Base-by-base conservation (phyloP, 352 stramenopile species). In the Globisporangium spiculum region DNA sequence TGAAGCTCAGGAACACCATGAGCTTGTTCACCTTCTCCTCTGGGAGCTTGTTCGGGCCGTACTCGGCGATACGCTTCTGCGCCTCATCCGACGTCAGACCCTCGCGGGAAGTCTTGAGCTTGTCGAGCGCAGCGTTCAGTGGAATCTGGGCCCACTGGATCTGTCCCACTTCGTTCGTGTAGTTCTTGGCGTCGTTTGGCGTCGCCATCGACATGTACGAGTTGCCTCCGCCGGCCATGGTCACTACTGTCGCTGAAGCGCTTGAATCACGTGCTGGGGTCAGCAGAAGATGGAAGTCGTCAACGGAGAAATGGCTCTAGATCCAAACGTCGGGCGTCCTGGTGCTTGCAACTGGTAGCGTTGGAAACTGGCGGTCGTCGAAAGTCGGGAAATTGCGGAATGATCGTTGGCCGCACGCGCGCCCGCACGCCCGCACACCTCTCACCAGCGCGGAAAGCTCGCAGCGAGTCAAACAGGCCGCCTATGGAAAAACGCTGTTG, bases 11-110 rank as follows among this genome's bases (percentile, higher is more conserved):
- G 67, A 95, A 95, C 26, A 91, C 70, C 71, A 82, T 84, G 55
- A 92, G 68, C 77, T 92, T 90, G 80, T 92, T 92, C 6, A 89
- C 69, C 74, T 89, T 85, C 66, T 88, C 79, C 64, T 92, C 83
- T 14, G 87, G 87, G 6, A 95, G 79, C 75, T 91, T 89, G 83
- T 95, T 95, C 1, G 86, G 83, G 20, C 88, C 88, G 62, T 92
- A 91, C 73, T 92, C 79, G 61, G 77, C 75, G 50, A 93, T 73
- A 67, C 85, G 85, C 71, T 81, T 85, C 66, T 92, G 74, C 22
- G 88, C 88, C 67, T 95, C 88, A 34, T 83, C 77, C n/a, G 77
- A 82, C 24, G 83, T 93, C 14, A 96, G 69, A 46, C 88, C 88
- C 56, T 91, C 75, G 20, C 83, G 81, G 6, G 79, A 78, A 59